phyloP scores from a whole-genome alignment of 1,139 yeast species.

The Scheffersomyces illinoinensis region DNA sequence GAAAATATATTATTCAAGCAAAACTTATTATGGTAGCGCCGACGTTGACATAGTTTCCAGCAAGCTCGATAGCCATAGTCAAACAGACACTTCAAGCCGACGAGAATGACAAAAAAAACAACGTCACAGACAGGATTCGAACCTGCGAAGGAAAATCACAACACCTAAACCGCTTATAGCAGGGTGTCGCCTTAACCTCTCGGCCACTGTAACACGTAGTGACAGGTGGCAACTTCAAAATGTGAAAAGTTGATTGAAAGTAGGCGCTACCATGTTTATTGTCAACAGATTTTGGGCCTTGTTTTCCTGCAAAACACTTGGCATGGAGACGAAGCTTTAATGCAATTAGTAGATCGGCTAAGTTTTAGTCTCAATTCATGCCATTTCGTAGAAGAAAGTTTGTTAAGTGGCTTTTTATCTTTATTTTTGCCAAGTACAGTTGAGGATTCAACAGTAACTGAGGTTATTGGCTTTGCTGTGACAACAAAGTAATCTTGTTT shows the following conservation, averaged over 20 bases:
- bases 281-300: too few species aligned
- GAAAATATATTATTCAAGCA: background rate
- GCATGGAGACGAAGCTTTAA: too few species aligned
- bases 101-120: constrained; percentile 4
- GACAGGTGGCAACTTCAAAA: background rate
- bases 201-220: constrained; percentile 17
- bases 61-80: background rate
- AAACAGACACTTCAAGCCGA: background rate
- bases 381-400: too few species aligned
- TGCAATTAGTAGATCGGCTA: too few species aligned
- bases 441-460: too few species aligned
- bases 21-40: background rate
- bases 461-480: too few species aligned
- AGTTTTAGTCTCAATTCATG: too few species aligned
- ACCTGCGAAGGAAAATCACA: constrained; percentile 64
- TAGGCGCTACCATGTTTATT: background rate
- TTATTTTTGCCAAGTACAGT: too few species aligned
- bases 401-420: too few species aligned
- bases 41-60: background rate
- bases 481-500: too few species aligned
- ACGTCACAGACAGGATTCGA: constrained; percentile 66
- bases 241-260: background rate
- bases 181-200: constrained; percentile 24
- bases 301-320: too few species aligned
- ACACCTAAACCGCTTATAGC: constrained; percentile 22